Evolutionary conservation across 352 stramenopile genomes (phyloP), one percentile per base, ranked within the genome.

Genomic region (Elongisporangium anandrum): DNA sequence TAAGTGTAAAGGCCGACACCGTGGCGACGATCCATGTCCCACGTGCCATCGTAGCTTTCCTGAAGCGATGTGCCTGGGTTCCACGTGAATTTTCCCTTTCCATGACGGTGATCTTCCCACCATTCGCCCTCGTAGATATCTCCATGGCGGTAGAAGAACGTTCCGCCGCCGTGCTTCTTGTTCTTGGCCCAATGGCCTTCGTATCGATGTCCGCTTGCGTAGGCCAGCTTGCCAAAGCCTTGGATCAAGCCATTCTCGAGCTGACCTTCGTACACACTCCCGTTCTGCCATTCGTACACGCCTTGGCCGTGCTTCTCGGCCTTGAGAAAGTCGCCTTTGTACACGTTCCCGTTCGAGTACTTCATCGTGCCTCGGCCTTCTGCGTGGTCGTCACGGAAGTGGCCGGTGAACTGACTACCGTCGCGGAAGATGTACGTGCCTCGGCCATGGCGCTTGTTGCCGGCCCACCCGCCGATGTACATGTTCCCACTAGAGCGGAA

Each of bases 271-370:
- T 96, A 96, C 1, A 86, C 64, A 52, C 87, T 93, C 47, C 88
- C 87, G 55, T 95, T 92, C 23, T 54, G 41, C 88, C 88, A 97
- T 6, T 49, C 50, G 56, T 90, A 92, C 9, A 80, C 51, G 1
- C 76, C 70, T 21, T 69, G 47, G 0, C 85, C 85, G 16, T 92
- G 82, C 50, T 92, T 92, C 66, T 90, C 70, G 17, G 77, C 82
- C 22, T 75, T 69, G 7, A 71, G 34, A 49, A 94, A 91, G 4
- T 84, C 73, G 19, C 85, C 85, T 45, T 85, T 77, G 56, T 89
- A 94, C 39, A 66, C 60, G 50, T 97, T 94, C 45, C 91, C 92
- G 56, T 97, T 97, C 5, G 77, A 59, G 52, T 93, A 96, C 15
- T 63, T 61, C 59, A 97, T 95, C 3, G 66, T 81, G 16, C 93